Conservation (phyloP, 2,329 filamentous ascomycete species). For the Verticillium tricorpus region DNA sequence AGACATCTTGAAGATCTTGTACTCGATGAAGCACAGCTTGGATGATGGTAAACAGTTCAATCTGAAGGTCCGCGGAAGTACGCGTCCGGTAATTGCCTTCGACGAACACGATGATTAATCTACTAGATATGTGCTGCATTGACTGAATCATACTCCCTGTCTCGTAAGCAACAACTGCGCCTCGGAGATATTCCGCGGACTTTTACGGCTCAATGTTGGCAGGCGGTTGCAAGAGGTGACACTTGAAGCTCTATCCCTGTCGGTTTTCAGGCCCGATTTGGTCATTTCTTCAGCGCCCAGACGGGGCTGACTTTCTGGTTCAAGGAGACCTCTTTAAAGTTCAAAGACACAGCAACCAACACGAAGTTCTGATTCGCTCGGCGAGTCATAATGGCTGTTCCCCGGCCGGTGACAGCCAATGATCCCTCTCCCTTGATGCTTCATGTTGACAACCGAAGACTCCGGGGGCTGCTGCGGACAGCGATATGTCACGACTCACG, state of each 20-base stretch:
- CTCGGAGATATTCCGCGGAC: not conserved
- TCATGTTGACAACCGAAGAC: not conserved
- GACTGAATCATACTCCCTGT: not conserved
- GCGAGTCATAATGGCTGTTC: not conserved
- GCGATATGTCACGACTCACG: not conserved
- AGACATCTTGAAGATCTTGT: no score
- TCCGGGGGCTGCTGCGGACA: not conserved
- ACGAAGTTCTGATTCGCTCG: not conserved
- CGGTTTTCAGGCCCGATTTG: not conserved
- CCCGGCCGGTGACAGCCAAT: not conserved
- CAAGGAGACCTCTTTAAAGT: not conserved
- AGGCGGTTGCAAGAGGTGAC: not conserved
- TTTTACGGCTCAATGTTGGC: not conserved
- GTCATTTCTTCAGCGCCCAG: not conserved
- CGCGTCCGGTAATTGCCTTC: no score
- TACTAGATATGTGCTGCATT: not conserved
- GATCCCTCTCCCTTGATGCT: not conserved
- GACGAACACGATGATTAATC: no score
- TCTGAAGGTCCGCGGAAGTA: no score
- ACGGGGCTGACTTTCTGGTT: not conserved
- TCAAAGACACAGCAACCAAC: not conserved
- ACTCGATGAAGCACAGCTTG: no score
- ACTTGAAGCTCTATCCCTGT: not conserved
- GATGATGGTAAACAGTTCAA: no score
- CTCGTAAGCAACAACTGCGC: not conserved